Conservation (phyloP, 225 moss, liverwort and hornwort genomes). For the Sphagnum tenellum region DNA sequence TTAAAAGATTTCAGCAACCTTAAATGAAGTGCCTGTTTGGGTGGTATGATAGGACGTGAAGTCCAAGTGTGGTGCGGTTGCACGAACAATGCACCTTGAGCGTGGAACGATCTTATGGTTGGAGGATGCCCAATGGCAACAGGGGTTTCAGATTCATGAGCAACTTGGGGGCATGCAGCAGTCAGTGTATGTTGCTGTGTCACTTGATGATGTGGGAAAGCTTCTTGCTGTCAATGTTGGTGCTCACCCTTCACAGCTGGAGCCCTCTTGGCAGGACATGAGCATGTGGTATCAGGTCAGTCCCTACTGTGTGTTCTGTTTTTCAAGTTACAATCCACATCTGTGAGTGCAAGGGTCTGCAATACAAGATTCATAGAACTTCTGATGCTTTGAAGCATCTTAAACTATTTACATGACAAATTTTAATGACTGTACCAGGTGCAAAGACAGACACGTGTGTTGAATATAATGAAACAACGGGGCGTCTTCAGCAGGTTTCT, state of each 20-base stretch:
- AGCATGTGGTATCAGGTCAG: conserved; percentile 90
- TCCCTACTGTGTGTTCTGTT: not conserved
- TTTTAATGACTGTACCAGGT: conserved; percentile 31
- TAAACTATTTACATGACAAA: too few relatives aligned
- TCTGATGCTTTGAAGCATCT: too few relatives aligned
- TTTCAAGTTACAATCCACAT: too few relatives aligned
- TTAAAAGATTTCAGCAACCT: too few relatives aligned
- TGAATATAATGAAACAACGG: conserved; percentile 92
- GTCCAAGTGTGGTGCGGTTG: conserved; percentile 19
- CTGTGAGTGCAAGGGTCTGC: too few relatives aligned
- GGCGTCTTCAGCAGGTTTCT: conserved; percentile 75
- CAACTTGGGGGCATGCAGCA: conserved; percentile 65
- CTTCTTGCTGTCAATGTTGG: conserved; percentile 84
- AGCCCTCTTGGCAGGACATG: conserved; percentile 99
- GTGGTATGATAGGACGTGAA: conserved; percentile 26
- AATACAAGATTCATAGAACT: too few relatives aligned
- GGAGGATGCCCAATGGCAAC: conserved; percentile 98
- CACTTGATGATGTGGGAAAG: conserved; percentile 81
- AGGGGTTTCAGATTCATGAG: conserved; percentile 92
- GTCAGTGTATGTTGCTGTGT: conserved; percentile 83
- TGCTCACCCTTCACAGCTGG: conserved; percentile 91
- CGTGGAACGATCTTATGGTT: conserved; percentile 93
- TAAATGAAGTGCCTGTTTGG: not conserved
- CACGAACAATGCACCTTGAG: conserved; percentile 67
- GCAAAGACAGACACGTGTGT: conserved; percentile 84